Evolutionary conservation across 208 protist genomes (phyloP).

Genomic region (Porcisia deanei): DNA sequence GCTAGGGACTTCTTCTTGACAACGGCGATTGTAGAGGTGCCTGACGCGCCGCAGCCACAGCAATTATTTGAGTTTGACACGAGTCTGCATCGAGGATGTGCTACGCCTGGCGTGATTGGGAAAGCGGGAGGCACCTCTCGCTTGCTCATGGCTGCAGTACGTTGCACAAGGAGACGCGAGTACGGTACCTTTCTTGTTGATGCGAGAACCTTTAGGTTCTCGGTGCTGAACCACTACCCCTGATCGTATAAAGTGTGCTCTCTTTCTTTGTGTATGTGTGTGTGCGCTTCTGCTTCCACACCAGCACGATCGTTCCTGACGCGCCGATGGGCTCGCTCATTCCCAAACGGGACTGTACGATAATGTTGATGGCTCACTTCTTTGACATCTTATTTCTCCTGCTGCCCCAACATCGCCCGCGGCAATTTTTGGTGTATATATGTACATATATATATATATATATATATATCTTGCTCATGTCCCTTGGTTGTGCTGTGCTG

Average conservation of each 20-base stretch:
- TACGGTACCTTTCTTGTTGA: neutral
- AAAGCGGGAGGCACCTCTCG: neutral
- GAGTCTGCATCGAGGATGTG: neutral
- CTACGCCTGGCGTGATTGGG: neutral
- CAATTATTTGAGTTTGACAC: neutral
- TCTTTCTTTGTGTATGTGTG: too few species aligned
- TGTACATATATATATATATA: too few species aligned
- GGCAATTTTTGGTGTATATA: too few species aligned
- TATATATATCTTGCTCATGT: neutral
- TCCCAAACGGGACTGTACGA: too few species aligned
- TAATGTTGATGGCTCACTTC: too few species aligned
- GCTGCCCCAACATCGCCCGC: too few species aligned
- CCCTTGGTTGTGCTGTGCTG: neutral
- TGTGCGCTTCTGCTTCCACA: too few species aligned
- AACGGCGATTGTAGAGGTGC: neutral
- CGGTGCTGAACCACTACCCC: too few species aligned
- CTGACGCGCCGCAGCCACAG: neutral
- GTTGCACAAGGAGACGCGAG: neutral
- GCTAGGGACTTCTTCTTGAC: neutral
- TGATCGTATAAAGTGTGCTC: too few species aligned
- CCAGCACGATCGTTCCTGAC: too few species aligned
- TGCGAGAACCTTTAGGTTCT: neutral
- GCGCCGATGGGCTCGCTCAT: too few species aligned
- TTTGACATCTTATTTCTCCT: too few species aligned
- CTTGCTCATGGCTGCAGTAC: neutral